Evolutionary conservation across 2,329 filamentous ascomycete species (phyloP).

Genomic region (Cercospora citrullina): DNA sequence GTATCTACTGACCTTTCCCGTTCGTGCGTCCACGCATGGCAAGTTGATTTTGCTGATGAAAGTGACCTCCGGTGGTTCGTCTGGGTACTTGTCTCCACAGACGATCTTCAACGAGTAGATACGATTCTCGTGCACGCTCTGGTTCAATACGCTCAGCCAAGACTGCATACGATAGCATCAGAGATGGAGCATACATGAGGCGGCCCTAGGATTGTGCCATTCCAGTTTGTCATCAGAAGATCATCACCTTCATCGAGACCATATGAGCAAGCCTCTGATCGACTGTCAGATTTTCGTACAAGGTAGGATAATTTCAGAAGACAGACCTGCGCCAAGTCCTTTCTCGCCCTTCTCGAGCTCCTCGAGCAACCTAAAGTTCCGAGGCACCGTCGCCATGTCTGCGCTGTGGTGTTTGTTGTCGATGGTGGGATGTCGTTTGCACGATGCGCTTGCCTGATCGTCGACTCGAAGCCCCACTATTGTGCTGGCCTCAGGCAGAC

Average conservation of each 20-base stretch:
- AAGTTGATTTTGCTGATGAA: constrained; percentile 95
- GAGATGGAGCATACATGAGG: constrained; percentile 72
- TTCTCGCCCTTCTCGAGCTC: constrained; percentile 99
- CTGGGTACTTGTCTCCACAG: constrained; percentile 86
- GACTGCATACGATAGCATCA: background rate
- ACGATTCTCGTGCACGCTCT: constrained; percentile 97
- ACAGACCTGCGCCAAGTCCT: constrained; percentile 79
- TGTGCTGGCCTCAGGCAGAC: background rate
- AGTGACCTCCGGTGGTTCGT: constrained; percentile 81
- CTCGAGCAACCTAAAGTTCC: constrained; percentile 94
- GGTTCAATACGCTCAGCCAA: constrained; percentile 15
- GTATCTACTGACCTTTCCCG: constrained; percentile 62
- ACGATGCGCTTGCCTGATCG: background rate
- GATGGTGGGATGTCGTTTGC: constrained; percentile 34
- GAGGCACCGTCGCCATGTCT: constrained; percentile 72
- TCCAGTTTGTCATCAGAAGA: constrained; percentile 97
- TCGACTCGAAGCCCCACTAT: background rate
- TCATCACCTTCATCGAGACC: constrained; percentile 93
- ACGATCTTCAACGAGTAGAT: constrained; percentile 98
- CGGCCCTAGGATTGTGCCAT: constrained; percentile 93
- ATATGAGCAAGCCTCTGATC: constrained; percentile 89
- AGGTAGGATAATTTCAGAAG: background rate
- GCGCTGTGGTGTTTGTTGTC: constrained; percentile 47
- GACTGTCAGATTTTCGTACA: constrained; percentile 15
- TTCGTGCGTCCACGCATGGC: constrained; percentile 81